phyloP scores from a whole-genome alignment of 805 yeast genomes.

The Kluyveromyces lactis region DNA sequence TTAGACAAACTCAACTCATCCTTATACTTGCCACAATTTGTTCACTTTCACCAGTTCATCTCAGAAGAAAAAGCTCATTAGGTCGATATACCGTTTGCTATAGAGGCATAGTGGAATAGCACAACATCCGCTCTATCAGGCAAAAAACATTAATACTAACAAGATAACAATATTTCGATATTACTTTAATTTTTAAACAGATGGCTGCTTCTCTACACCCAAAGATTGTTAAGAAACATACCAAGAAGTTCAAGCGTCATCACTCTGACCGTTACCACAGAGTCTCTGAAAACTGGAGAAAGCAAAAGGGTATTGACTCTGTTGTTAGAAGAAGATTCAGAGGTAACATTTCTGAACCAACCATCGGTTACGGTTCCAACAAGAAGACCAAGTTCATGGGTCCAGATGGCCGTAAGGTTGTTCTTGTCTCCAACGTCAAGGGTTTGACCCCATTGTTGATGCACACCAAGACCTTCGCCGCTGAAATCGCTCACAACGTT shows the following conservation, averaged over 20 bases:
- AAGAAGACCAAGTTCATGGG: slow-evolving; percentile 92
- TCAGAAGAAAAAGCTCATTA: too few relatives aligned
- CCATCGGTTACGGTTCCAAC: slow-evolving; percentile 99
- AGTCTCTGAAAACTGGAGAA: slow-evolving; percentile 99
- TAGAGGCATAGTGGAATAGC: too few relatives aligned
- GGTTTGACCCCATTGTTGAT: slow-evolving; percentile 92
- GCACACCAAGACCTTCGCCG: slow-evolving; percentile 98
- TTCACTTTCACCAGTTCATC: too few relatives aligned
- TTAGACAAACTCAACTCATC: too few relatives aligned
- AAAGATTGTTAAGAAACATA: slow-evolving; percentile 99
- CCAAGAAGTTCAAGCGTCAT: slow-evolving; percentile 99
- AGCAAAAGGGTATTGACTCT: slow-evolving; percentile 99
- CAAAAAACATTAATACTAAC: too few relatives aligned
- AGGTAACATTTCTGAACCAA: slow-evolving; percentile 98
- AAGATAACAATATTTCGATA: too few relatives aligned
- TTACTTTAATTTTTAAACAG: slow-evolving; percentile 19
- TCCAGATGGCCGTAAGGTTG: slow-evolving; percentile 98
- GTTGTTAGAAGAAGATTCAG: slow-evolving; percentile 99
- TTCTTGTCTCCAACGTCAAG: slow-evolving; percentile 83
- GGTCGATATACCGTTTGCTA: too few relatives aligned
- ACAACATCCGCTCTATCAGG: too few relatives aligned
- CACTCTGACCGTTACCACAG: slow-evolving; percentile 99
- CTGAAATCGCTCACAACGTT: slow-evolving; percentile 98
- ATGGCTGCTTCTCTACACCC: slow-evolving; percentile 99
- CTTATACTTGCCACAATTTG: too few relatives aligned